A percentile compares a stretch with the other conserved stretches of the same genome.
phyloP scores from a whole-genome alignment of 1,284 basidiomycete genomes.

The Kalmanozyma brasiliensis region DNA sequence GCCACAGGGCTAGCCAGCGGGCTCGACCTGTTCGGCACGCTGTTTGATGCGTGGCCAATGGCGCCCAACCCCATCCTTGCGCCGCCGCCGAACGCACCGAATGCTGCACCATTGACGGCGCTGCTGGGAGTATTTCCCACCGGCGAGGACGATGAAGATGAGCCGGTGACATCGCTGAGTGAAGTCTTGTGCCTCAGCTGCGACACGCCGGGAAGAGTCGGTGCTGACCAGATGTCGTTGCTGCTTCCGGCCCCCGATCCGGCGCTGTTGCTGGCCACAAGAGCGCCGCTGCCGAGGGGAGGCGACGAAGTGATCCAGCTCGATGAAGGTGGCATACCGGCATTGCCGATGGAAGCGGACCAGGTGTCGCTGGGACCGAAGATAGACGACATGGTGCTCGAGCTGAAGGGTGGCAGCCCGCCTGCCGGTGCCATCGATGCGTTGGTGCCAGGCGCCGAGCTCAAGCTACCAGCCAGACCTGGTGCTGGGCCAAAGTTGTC shows the following conservation, averaged over 20 bases:
- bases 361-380: constrained; percentile 39
- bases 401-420: constrained; percentile 24
- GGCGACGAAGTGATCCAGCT: constrained; percentile 41
- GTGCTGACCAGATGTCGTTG: constrained; percentile 45
- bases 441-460: constrained; percentile 3
- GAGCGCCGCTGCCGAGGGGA: constrained; percentile 19
- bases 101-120: neutral
- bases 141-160: neutral
- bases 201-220: constrained; percentile 19
- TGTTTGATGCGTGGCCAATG: constrained; percentile 13
- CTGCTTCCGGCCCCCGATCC: constrained; percentile 1
- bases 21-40: constrained; percentile 12
- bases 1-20: constrained; percentile 12
- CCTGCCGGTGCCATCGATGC: neutral
- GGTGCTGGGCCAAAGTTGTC: constrained; percentile 41
- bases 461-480: constrained; percentile 11
- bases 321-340: neutral
- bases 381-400: constrained; percentile 29
- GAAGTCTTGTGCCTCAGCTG: constrained; percentile 26
- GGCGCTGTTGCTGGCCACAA: neutral
- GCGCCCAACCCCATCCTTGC: constrained; percentile 27
- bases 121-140: neutral
- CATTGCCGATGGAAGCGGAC: constrained; percentile 17
- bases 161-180: constrained; percentile 16
- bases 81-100: constrained; percentile 12